A percentile compares a stretch with the other conserved stretches of the same genome.
Evolutionary conservation across 495 filamentous ascomycete genomes (phyloP).

Genomic region (Rhypophila decipiens): DNA sequence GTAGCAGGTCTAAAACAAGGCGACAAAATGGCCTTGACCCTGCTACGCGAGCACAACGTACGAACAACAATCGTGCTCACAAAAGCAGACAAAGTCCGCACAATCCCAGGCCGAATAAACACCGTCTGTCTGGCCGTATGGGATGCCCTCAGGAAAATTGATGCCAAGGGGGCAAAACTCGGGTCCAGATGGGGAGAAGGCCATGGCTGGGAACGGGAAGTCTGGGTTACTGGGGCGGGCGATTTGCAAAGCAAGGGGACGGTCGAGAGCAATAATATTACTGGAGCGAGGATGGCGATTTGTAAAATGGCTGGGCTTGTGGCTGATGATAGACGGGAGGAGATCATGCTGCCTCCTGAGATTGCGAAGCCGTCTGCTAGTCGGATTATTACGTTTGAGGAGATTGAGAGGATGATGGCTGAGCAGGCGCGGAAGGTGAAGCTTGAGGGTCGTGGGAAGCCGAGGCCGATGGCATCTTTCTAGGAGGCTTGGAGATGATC

Average conservation of each 20-base stretch:
- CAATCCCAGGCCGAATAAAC: slow-evolving; percentile 18
- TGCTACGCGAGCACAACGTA: slow-evolving; percentile 57
- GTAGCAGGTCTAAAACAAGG: slow-evolving; percentile 70
- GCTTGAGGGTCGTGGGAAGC: slow-evolving; percentile 1
- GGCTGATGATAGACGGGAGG: slow-evolving; percentile 14
- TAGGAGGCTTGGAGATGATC: background rate
- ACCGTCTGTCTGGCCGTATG: slow-evolving; percentile 32
- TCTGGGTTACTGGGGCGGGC: slow-evolving; percentile 44
- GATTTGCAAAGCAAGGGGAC: slow-evolving; percentile 16
- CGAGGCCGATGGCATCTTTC: background rate
- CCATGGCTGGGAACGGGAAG: slow-evolving; percentile 39
- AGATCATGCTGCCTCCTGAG: background rate
- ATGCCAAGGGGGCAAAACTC: slow-evolving; percentile 20
- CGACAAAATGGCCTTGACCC: slow-evolving; percentile 59
- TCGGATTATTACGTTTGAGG: slow-evolving; percentile 24
- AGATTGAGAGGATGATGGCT: slow-evolving; percentile 12
- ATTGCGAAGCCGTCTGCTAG: background rate
- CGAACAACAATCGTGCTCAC: slow-evolving; percentile 75
- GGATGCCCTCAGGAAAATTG: slow-evolving; percentile 27
- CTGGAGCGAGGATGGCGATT: slow-evolving; percentile 31
- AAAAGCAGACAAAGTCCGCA: slow-evolving; percentile 61
- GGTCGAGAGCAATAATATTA: slow-evolving; percentile 15
- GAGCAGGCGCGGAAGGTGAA: background rate
- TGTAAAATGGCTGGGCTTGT: slow-evolving; percentile 34
- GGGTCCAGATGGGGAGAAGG: slow-evolving; percentile 26